phyloP scores from a whole-genome alignment of 306 rosid species.

The Dalbergia oliveri region DNA sequence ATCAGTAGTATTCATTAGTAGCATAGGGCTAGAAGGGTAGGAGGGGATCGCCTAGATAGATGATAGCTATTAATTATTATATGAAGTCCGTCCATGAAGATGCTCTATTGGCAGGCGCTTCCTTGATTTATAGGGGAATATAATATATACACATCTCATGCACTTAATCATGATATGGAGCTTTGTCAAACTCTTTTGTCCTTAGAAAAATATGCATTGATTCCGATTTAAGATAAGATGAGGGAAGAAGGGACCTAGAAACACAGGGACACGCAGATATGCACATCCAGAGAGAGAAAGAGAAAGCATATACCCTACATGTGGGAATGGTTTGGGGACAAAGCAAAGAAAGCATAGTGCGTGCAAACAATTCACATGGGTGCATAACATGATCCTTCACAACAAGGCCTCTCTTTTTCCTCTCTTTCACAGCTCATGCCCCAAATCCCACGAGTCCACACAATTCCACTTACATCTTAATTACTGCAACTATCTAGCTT shows the following conservation, averaged over 20 bases:
- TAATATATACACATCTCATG: neutral
- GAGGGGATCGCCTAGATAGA: conserved; percentile 23
- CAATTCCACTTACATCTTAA: conserved; percentile 32
- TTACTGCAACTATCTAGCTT: conserved; percentile 25
- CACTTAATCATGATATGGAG: conserved; percentile 54
- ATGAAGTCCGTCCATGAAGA: conserved; percentile 26
- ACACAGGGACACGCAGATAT: conserved; percentile 10
- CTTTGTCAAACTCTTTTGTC: conserved; percentile 48
- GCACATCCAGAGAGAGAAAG: conserved; percentile 28
- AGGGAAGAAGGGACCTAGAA: conserved; percentile 61
- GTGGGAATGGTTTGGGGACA: conserved; percentile 85
- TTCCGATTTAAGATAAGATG: conserved; percentile 44
- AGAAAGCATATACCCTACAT: conserved; percentile 75
- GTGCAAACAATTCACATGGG: conserved; percentile 87
- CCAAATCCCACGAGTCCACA: conserved; percentile 43
- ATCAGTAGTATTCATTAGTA: neutral
- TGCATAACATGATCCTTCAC: conserved; percentile 59
- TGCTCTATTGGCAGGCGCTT: conserved; percentile 48
- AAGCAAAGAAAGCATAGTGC: conserved; percentile 76
- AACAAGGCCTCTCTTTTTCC: conserved; percentile 36
- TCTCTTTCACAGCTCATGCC: conserved; percentile 57
- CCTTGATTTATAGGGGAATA: conserved; percentile 7
- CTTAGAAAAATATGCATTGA: conserved; percentile 40
- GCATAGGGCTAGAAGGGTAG: neutral
- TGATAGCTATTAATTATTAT: neutral